Conservation (phyloP, 306 rosid genomes). For the Astragalus membranaceus region DNA sequence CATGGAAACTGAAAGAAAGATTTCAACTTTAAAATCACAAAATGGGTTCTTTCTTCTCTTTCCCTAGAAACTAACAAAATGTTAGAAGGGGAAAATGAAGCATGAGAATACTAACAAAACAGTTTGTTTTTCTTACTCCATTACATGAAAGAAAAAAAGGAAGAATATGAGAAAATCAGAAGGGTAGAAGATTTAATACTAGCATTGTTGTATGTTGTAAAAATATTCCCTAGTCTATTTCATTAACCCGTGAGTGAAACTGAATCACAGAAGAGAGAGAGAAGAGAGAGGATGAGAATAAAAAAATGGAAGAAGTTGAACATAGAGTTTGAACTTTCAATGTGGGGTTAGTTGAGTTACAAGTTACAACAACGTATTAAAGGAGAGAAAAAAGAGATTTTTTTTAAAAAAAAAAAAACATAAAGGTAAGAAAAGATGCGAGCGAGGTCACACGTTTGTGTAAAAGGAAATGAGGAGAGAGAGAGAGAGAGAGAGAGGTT, state of each 20-base stretch:
- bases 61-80: slow-evolving; percentile 7
- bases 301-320: background rate
- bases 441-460: slow-evolving; percentile 25
- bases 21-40: background rate
- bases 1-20: slow-evolving; percentile 21
- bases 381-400: background rate
- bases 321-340: background rate
- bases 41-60: no score
- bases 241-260: background rate
- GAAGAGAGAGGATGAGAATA: background rate
- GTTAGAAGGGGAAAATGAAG: background rate
- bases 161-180: background rate
- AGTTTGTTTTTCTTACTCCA: background rate
- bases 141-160: background rate
- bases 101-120: background rate
- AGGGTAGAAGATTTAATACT: background rate
- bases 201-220: slow-evolving; percentile 9
- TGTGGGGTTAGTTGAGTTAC: slow-evolving; percentile 10
- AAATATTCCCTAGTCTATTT: background rate
- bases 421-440: background rate
- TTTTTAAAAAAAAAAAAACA: background rate
- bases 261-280: slow-evolving; percentile 21
- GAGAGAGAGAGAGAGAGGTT: background rate
- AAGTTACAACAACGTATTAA: slow-evolving; percentile 22
- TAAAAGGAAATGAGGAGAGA: slow-evolving; percentile 19